Evolutionary conservation across 768 basidiomycete genomes (phyloP).

Genomic region (Sarcodon sp.): DNA sequence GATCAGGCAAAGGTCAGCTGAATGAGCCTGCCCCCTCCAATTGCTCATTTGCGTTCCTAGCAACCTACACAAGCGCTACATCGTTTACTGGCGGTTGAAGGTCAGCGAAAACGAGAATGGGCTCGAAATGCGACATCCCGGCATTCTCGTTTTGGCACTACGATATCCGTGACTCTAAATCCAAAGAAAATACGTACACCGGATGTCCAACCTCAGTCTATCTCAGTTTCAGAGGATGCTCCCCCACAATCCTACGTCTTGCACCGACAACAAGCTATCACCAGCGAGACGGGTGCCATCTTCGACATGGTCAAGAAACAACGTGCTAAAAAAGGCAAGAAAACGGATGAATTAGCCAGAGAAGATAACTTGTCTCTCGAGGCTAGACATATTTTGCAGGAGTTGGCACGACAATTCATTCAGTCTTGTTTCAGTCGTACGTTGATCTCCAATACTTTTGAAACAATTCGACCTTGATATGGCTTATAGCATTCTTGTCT

Average conservation of each 20-base stretch:
- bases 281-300: slow-evolving; percentile 49
- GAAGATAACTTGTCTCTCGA: slow-evolving; percentile 59
- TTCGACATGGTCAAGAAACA: slow-evolving; percentile 42
- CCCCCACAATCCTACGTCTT: slow-evolving; percentile 54
- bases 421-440: slow-evolving; percentile 82
- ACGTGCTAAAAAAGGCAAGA: slow-evolving; percentile 48
- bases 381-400: slow-evolving; percentile 50
- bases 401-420: slow-evolving; percentile 61
- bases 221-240: slow-evolving; percentile 6
- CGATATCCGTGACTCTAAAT: slow-evolving; percentile 69
- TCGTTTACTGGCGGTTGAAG: slow-evolving; percentile 69
- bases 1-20: slow-evolving; percentile 53
- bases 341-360: slow-evolving; percentile 54
- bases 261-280: slow-evolving; percentile 77
- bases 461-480: neutral
- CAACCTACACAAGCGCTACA: slow-evolving; percentile 59
- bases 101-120: slow-evolving; percentile 42
- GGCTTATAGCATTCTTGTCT: slow-evolving; percentile 64
- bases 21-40: slow-evolving; percentile 1
- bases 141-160: slow-evolving; percentile 95
- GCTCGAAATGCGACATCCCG: slow-evolving; percentile 51
- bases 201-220: slow-evolving; percentile 2
- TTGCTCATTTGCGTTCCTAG: slow-evolving; percentile 20
- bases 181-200: slow-evolving; percentile 26
- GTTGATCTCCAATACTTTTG: slow-evolving; percentile 18